phyloP scores from a whole-genome alignment of 1,139 yeast genomes.

The Kodamaea derodonti region DNA sequence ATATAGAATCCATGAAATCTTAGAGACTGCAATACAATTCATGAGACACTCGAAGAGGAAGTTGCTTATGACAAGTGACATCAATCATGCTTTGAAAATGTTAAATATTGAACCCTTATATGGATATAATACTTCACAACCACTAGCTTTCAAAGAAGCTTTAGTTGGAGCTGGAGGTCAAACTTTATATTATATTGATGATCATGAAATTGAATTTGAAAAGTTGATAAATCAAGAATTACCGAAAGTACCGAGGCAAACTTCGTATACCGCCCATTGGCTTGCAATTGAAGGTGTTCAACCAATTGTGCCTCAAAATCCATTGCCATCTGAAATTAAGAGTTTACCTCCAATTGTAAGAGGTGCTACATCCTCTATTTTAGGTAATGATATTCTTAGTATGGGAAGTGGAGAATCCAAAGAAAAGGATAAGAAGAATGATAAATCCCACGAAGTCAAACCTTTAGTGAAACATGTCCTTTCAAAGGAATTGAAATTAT shows the following conservation, averaged over 20 bases:
- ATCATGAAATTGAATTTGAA: conserved; percentile 90
- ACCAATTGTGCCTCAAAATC: conserved; percentile 96
- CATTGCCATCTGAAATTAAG: conserved; percentile 72
- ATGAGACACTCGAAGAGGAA: conserved; percentile 93
- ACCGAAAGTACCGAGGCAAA: conserved; percentile 91
- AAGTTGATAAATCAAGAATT: conserved; percentile 89
- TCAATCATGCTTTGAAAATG: conserved; percentile 75
- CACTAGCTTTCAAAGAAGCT: conserved; percentile 74
- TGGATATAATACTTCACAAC: conserved; percentile 64
- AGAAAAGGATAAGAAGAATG: conserved; percentile 31
- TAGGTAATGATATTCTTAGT: conserved; percentile 41
- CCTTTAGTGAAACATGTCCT: conserved; percentile 96
- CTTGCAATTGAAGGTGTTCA: conserved; percentile 98
- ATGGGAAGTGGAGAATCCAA: conserved; percentile 16
- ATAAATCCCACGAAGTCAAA: conserved; percentile 70
- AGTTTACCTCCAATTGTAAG: conserved; percentile 62
- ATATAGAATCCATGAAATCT: conserved; percentile 89
- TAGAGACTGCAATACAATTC: conserved; percentile 92
- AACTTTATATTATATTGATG: conserved; percentile 86
- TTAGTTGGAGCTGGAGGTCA: conserved; percentile 86
- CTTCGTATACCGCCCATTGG: conserved; percentile 97
- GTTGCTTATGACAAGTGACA: conserved; percentile 75
- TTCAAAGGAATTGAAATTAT: conserved; percentile 88
- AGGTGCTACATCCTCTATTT: conserved; percentile 58
- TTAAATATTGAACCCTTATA: conserved; percentile 86